Conservation (phyloP, 225 moss, liverwort and hornwort species). For the Neckera pumila region DNA sequence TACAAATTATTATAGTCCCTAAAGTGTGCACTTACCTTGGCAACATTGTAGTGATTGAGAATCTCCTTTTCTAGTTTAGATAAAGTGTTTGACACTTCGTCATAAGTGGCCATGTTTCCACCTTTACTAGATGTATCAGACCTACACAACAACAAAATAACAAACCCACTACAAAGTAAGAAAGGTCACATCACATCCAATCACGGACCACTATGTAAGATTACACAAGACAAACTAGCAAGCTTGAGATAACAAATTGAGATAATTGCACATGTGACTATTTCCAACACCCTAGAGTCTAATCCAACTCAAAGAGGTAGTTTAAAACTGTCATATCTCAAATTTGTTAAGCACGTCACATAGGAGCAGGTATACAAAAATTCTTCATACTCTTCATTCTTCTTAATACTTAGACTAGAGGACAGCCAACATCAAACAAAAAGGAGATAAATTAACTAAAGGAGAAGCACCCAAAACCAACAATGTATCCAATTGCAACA, state of each 20-base stretch:
- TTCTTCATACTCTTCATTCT: background rate
- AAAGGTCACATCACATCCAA: background rate
- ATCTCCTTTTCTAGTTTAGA: conserved; percentile 56
- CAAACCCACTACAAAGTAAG: background rate
- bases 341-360: background rate
- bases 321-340: background rate
- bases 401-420: background rate
- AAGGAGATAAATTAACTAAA: background rate
- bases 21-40: conserved; percentile 35
- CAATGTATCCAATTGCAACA: no score
- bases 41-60: conserved; percentile 58
- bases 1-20: background rate
- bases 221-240: background rate
- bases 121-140: conserved; percentile 21
- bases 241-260: no score
- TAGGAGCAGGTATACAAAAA: background rate
- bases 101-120: conserved; percentile 45
- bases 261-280: background rate
- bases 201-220: background rate
- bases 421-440: background rate
- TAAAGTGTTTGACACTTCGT: conserved; percentile 51
- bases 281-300: background rate
- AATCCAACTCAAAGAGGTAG: background rate
- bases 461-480: no score
- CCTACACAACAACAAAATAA: background rate